These are phyloP conservation scores for Boletus mariae DNA, from an alignment of 1,284 basidiomycete species.

Conservation along the genomic window DNA sequence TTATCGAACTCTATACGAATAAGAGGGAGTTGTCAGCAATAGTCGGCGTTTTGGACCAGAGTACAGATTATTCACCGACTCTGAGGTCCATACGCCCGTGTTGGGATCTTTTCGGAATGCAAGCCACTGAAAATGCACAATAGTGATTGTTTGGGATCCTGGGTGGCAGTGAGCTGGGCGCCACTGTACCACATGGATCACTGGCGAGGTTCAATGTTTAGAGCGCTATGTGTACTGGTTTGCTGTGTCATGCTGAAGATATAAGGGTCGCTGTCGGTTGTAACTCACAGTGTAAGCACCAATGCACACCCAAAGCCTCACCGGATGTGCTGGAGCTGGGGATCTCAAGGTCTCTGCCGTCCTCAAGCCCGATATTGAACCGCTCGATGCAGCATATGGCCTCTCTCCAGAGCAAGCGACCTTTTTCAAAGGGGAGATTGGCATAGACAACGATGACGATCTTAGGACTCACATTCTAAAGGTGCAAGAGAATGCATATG, in stretches of 20 bases:
- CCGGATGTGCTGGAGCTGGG: background rate
- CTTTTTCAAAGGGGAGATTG: conserved; percentile 26
- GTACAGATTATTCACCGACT: background rate
- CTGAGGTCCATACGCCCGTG: background rate
- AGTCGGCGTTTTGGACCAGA: no score
- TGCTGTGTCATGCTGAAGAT: background rate
- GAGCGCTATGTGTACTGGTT: background rate
- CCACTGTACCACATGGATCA: background rate
- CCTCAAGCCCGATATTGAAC: background rate
- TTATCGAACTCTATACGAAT: no score
- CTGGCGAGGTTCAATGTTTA: background rate
- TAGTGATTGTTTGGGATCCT: background rate
- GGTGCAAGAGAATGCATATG: conserved; percentile 18
- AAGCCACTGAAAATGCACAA: no score
- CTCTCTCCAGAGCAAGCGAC: conserved; percentile 17
- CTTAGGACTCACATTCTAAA: conserved; percentile 20
- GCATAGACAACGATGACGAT: conserved; percentile 17
- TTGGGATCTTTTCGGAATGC: no score
- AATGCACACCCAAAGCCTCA: conserved; percentile 9
- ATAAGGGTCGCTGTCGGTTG: background rate
- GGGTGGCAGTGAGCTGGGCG: background rate
- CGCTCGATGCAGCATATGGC: conserved; percentile 5
- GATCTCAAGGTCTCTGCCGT: conserved; percentile 1
- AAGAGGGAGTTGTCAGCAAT: no score
- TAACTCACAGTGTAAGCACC: background rate